phyloP scores from a whole-genome alignment of 2,329 filamentous ascomycete genomes.

The Botrytis tulipae region DNA sequence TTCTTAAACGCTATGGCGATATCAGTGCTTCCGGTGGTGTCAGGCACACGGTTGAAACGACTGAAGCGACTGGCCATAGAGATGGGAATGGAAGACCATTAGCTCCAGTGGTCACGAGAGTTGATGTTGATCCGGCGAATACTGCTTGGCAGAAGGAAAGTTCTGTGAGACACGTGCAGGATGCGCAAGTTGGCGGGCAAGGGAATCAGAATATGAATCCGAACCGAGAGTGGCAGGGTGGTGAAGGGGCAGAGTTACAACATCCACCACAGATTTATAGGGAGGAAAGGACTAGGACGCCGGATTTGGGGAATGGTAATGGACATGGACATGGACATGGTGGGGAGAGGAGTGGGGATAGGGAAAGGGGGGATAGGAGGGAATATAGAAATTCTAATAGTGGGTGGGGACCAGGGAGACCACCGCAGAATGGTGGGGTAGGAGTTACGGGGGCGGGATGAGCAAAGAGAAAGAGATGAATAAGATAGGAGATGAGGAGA shows the following conservation, averaged over 20 bases:
- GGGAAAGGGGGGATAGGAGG: conserved; percentile 13
- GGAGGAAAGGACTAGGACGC: conserved; percentile 35
- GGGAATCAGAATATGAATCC: conserved; percentile 49
- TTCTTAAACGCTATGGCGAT: conserved; percentile 88
- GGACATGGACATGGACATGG: conserved; percentile 21
- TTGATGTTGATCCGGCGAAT: conserved; percentile 83
- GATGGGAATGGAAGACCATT: conserved; percentile 47
- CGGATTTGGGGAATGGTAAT: conserved; percentile 35
- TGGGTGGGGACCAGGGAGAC: conserved; percentile 35
- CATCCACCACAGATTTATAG: conserved; percentile 30
- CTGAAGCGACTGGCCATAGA: conserved; percentile 53
- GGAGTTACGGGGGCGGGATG: conserved; percentile 38
- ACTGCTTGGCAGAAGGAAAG: conserved; percentile 77
- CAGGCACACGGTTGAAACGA: conserved; percentile 59
- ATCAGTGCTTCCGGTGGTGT: conserved; percentile 53
- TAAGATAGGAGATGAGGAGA: not conserved
- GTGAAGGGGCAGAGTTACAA: conserved; percentile 31
- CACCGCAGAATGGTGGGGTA: conserved; percentile 38
- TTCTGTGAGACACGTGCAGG: conserved; percentile 75
- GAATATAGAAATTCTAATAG: conserved; percentile 37
- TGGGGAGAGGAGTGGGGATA: not conserved
- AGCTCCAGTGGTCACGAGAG: conserved; percentile 59
- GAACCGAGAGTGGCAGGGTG: conserved; percentile 46
- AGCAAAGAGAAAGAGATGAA: conserved; percentile 4
- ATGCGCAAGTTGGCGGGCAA: conserved; percentile 44